phyloP scores from a whole-genome alignment of 495 filamentous ascomycete genomes.

The Penicillium odoratum region DNA sequence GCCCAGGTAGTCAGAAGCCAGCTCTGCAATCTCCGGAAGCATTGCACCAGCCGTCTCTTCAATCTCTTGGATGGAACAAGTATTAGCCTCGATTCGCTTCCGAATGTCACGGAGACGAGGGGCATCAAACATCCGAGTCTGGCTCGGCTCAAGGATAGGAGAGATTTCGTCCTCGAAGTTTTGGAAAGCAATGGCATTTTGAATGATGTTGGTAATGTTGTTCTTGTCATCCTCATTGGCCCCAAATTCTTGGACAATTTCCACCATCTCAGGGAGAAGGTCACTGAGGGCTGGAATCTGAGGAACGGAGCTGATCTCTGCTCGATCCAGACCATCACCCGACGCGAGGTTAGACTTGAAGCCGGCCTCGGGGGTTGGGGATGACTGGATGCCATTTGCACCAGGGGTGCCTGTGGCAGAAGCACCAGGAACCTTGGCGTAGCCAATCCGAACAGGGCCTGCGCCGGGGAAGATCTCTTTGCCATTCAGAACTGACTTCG shows the following conservation, averaged over 20 bases:
- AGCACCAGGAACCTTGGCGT: slow-evolving; percentile 90
- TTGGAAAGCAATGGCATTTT: slow-evolving; percentile 71
- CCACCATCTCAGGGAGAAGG: slow-evolving; percentile 75
- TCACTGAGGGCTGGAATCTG: slow-evolving; percentile 72
- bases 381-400: slow-evolving; percentile 79
- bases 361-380: slow-evolving; percentile 86
- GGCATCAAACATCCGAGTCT: slow-evolving; percentile 89
- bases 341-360: slow-evolving; percentile 32
- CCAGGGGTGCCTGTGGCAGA: slow-evolving; percentile 77
- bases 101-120: slow-evolving; percentile 94
- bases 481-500: slow-evolving; percentile 82
- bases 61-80: slow-evolving; percentile 80
- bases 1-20: slow-evolving; percentile 92
- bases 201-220: slow-evolving; percentile 71
- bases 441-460: slow-evolving; percentile 92
- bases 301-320: slow-evolving; percentile 52
- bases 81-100: slow-evolving; percentile 95
- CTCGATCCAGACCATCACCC: slow-evolving; percentile 39
- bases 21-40: slow-evolving; percentile 93
- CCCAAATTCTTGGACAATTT: slow-evolving; percentile 87
- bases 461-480: slow-evolving; percentile 98
- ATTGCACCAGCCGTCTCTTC: slow-evolving; percentile 89
- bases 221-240: slow-evolving; percentile 76
- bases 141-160: slow-evolving; percentile 82
- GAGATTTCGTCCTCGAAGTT: slow-evolving; percentile 81